These are phyloP conservation scores for Pleurotus eryngii DNA, from an alignment of 768 basidiomycete species.

Conservation along the genomic window DNA sequence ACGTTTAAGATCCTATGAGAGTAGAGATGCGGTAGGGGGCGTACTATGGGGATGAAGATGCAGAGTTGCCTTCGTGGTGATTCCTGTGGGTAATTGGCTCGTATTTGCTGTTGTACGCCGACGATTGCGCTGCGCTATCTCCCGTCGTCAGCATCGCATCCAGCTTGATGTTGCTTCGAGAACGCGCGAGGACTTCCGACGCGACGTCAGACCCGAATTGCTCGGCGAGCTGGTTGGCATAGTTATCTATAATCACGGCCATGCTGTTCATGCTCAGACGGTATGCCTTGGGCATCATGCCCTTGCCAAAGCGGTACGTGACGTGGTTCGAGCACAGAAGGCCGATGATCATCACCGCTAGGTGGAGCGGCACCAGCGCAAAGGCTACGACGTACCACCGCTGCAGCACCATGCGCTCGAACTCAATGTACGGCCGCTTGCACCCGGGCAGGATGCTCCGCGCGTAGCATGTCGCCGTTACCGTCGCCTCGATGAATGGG, in stretches of 20 bases:
- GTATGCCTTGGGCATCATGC: constrained; percentile 85
- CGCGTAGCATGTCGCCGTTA: constrained; percentile 71
- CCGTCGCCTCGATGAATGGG: constrained; percentile 80
- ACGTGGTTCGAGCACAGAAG: constrained; percentile 80
- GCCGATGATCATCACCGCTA: constrained; percentile 57
- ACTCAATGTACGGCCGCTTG: constrained; percentile 58
- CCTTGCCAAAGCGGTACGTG: constrained; percentile 85
- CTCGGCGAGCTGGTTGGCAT: constrained; percentile 66
- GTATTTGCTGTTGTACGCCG: constrained; percentile 6
- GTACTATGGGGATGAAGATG: too few species aligned
- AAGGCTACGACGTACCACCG: constrained; percentile 69
- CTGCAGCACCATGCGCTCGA: constrained; percentile 51
- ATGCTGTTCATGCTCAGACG: constrained; percentile 69
- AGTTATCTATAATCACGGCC: constrained; percentile 84
- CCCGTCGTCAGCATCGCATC: constrained; percentile 25
- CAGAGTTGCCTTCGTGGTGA: neutral
- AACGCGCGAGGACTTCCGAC: constrained; percentile 52
- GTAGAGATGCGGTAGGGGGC: too few species aligned
- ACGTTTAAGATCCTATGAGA: too few species aligned
- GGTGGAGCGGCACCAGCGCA: constrained; percentile 63
- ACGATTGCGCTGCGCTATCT: constrained; percentile 6
- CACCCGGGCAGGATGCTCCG: constrained; percentile 72
- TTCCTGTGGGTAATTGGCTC: neutral
- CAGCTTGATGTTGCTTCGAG: constrained; percentile 49
- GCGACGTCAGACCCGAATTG: constrained; percentile 69